Evolutionary conservation across 805 yeast genomes (phyloP), one percentile per base, ranked within the genome.

Genomic region (Blastobotrys robertii): DNA sequence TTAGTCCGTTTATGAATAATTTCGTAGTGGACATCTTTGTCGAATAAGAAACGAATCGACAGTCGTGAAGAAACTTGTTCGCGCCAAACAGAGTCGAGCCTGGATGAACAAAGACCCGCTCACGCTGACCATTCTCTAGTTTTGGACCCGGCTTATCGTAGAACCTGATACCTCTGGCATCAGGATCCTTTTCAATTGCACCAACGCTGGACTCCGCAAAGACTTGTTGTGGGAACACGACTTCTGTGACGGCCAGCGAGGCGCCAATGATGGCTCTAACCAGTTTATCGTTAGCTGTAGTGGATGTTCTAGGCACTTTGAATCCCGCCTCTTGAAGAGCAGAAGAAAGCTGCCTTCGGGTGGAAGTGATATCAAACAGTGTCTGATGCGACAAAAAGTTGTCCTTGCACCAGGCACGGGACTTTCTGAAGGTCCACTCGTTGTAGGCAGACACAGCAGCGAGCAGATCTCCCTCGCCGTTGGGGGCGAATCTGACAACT

Each of bases 101-200:
- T 1, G 97, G 97, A 56, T 90, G 97, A 15, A 85, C 62, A 50
- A 85, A 88, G 0, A 88, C 86, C 38, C 96, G 56, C 6, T 19
- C 25, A 19, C 25, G 25, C 25, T 19, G 25, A 6, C 25, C 25
- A 46, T 69, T 77, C 40, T 68, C 71, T 41, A 80, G 85, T 53
- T 76, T 77, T 50, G 84, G 65, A 6, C 25, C 25, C 6, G 25
- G 25, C 6, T 19, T 19, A 36, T 82, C 71, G 83, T 87, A 87
- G 41, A 78, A 76, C 56, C 79, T 81, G 45, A 81, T 80, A 45
- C 70, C 67, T 44, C 69, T 73, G 2, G 88, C 83, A 55, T 88
- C 96, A 0, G 87, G 84, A 53, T 88, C 95, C n/a, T 77, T 70
- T 42, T 84, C 88, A 36, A 90, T 72, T 0, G 97, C 74, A 15